Evolutionary conservation across 2,329 filamentous ascomycete genomes (phyloP).

Genomic region (Trichophyton benhamiae): DNA sequence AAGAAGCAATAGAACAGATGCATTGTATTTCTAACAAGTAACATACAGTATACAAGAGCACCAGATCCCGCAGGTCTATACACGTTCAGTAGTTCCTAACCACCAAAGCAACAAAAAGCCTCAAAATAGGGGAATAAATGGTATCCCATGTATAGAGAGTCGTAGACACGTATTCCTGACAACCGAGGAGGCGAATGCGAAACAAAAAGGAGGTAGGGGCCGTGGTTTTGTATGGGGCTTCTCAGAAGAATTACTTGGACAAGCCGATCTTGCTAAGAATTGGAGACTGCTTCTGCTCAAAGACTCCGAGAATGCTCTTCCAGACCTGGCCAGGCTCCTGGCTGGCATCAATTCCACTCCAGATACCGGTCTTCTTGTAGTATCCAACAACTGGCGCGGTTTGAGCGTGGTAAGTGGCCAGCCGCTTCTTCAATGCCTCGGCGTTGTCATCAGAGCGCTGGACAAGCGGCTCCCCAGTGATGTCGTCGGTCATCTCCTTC

Average conservation of each 20-base stretch:
- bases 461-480: conserved; percentile 91
- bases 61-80: conserved; percentile 11
- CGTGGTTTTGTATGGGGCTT: not conserved
- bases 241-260: conserved; percentile 33
- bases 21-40: conserved; percentile 5
- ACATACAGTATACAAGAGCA: conserved; percentile 10
- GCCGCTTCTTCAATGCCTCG: conserved; percentile 86
- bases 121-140: conserved; percentile 2
- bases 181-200: conserved; percentile 4
- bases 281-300: conserved; percentile 48
- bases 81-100: conserved; percentile 9
- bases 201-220: not conserved
- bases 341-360: conserved; percentile 88
- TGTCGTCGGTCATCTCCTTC: conserved; percentile 82
- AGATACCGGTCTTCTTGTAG: conserved; percentile 96
- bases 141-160: conserved; percentile 9
- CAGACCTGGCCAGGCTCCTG: conserved; percentile 93
- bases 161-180: conserved; percentile 11
- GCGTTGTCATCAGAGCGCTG: conserved; percentile 97
- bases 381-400: conserved; percentile 86
- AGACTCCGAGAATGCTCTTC: conserved; percentile 74
- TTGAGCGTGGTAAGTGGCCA: conserved; percentile 87
- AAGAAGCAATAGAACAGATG: conserved; percentile 6
- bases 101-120: conserved; percentile 7
- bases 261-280: conserved; percentile 45